A percentile compares a stretch with the other conserved stretches of the same genome.
phyloP scores from a whole-genome alignment of 2,329 filamentous ascomycete species.

The Alternaria gansuensis region DNA sequence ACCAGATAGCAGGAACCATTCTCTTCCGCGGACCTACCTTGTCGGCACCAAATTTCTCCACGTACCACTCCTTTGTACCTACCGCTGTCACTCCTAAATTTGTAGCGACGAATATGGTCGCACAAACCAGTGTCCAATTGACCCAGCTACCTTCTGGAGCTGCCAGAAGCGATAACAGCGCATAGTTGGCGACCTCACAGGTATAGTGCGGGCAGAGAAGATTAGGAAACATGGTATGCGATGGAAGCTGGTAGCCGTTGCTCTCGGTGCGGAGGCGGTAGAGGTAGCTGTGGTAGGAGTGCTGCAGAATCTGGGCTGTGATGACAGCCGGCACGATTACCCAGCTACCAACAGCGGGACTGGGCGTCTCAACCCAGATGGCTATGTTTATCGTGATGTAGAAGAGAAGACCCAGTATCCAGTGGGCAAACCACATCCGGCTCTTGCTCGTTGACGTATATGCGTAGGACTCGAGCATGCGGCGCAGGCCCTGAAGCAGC shows the following conservation, averaged over 20 bases:
- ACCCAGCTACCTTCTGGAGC: conserved; percentile 72
- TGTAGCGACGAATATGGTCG: conserved; percentile 74
- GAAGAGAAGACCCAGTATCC: conserved; percentile 78
- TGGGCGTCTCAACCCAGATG: conserved; percentile 82
- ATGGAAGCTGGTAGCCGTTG: conserved; percentile 81
- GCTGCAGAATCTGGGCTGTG: conserved; percentile 75
- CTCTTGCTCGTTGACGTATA: conserved; percentile 75
- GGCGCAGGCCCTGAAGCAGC: conserved; percentile 75
- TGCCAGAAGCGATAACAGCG: conserved; percentile 76
- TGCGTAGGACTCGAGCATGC: conserved; percentile 76
- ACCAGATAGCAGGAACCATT: conserved; percentile 50
- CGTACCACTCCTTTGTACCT: conserved; percentile 71
- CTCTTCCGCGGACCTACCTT: conserved; percentile 42
- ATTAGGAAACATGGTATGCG: conserved; percentile 73
- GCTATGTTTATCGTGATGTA: conserved; percentile 78
- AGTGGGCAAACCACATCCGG: conserved; percentile 86
- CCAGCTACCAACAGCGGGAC: conserved; percentile 47
- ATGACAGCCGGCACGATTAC: conserved; percentile 71
- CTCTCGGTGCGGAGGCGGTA: conserved; percentile 51
- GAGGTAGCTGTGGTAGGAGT: conserved; percentile 64
- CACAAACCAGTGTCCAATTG: conserved; percentile 78
- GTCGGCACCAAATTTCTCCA: conserved; percentile 43
- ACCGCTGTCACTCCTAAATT: conserved; percentile 85
- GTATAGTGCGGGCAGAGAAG: conserved; percentile 91
- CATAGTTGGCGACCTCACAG: conserved; percentile 84